These are phyloP conservation scores for Gymnopilus junonius DNA, from an alignment of 768 basidiomycete genomes.

Conservation along the genomic window DNA sequence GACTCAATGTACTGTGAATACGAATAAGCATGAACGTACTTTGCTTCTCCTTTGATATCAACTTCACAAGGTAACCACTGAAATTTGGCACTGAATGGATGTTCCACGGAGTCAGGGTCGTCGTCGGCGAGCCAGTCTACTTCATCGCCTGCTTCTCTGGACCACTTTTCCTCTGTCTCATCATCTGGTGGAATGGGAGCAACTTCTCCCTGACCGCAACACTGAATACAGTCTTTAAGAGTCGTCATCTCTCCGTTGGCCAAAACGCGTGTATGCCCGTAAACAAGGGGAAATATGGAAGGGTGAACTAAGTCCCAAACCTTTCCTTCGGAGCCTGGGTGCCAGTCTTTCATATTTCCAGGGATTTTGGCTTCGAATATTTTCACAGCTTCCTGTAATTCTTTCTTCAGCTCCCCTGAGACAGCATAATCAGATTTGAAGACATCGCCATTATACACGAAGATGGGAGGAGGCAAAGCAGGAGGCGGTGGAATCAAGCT, in stretches of 20 bases:
- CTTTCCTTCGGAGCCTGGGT: slow-evolving; percentile 44
- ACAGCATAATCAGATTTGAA: slow-evolving; percentile 39
- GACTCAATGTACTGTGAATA: neutral
- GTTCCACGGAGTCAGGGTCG: neutral
- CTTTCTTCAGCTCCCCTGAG: slow-evolving; percentile 24
- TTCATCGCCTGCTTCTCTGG: neutral
- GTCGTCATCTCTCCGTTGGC: slow-evolving; percentile 18
- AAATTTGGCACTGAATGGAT: slow-evolving; percentile 28
- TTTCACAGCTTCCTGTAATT: slow-evolving; percentile 27
- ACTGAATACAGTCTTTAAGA: slow-evolving; percentile 25
- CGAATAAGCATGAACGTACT: slow-evolving; percentile 15
- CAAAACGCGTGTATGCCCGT: slow-evolving; percentile 33
- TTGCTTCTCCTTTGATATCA: slow-evolving; percentile 24
- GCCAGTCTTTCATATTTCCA: slow-evolving; percentile 46
- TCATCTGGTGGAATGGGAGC: slow-evolving; percentile 14
- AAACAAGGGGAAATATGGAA: slow-evolving; percentile 44
- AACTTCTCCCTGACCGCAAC: slow-evolving; percentile 26
- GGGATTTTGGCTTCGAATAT: slow-evolving; percentile 39
- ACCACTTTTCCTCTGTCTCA: neutral
- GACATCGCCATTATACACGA: slow-evolving; percentile 31
- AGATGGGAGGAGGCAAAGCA: slow-evolving; percentile 13
- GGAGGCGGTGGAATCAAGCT: slow-evolving; percentile 7
- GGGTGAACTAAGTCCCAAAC: slow-evolving; percentile 53
- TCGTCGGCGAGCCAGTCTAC: neutral
- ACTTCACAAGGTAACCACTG: slow-evolving; percentile 35